Evolutionary conservation across 1,284 basidiomycete species (phyloP), one percentile per base, ranked within the genome.

Genomic region (Lentinula novae-zelandiae): DNA sequence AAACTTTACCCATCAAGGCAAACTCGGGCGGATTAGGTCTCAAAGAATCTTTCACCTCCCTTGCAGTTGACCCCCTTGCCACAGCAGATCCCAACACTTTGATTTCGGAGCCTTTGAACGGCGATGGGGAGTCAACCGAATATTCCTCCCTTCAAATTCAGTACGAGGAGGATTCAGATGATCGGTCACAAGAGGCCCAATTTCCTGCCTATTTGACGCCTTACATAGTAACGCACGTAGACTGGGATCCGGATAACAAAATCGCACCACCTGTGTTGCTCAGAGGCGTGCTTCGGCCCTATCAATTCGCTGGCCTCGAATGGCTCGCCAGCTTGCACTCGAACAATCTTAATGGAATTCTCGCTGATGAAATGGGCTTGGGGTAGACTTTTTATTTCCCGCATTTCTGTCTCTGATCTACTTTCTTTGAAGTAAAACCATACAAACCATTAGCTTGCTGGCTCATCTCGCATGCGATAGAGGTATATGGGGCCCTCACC

Each of bases 401-500:
- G 22, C 4, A 42, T 20, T 49, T 65, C 31, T 50, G 44, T 38
- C 34, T 33, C 15, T 62, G 46, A 57, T 64, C 27, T 27, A 36
- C 61, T 12, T 65, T 10, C 6, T 46, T 5, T 8, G 9, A 27
- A 96, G 95, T 53, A 98, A 98, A 81, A 98, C 96, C 0, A 97
- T 98, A 60, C 96, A 98, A 73, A 98, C 96, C 1, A 98, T 98
- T 62, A 80, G 95, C 1, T 79, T 98, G 3, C 81, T 98, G 1
- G 96, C 93, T 8, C 94, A 98, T 74, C 83, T 98, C 12, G 95
- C 95, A 13, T 97, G 95, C 71, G 93, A 96, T 72, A 83, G 89
- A 57, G 96, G 96, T 5, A 93, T 96, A 62, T 98, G 96, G 95
- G 96, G 96, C 0, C 96, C 96, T 2, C 96, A 98, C 75, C 83